A percentile compares a stretch with the other conserved stretches of the same genome.
phyloP scores from a whole-genome alignment of 129 eudicot species.

The Oenanthe sinensis region DNA sequence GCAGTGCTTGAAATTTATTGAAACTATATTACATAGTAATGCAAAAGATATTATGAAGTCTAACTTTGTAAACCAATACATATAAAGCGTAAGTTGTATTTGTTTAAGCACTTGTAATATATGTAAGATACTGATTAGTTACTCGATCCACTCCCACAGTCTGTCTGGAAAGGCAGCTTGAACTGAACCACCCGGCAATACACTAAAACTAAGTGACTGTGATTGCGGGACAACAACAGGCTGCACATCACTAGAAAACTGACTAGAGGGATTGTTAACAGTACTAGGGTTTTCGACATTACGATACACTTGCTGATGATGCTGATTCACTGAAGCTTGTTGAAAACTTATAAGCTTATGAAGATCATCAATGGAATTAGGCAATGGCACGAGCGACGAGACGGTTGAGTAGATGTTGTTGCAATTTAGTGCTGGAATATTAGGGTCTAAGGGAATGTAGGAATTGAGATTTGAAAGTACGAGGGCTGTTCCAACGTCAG shows the following conservation, averaged over 20 bases:
- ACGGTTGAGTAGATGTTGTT: conserved; percentile 3
- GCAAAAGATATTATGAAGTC: too few relatives aligned
- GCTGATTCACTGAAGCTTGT: conserved; percentile 33
- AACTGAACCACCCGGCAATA: conserved; percentile 28
- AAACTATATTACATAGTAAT: neutral
- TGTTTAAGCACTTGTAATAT: neutral
- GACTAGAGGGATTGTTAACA: conserved; percentile 13
- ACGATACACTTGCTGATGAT: conserved; percentile 18
- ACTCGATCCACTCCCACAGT: conserved; percentile 94
- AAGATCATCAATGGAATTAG: conserved; percentile 23
- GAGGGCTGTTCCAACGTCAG: conserved; percentile 38
- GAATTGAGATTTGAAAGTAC: conserved; percentile 34
- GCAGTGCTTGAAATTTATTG: neutral
- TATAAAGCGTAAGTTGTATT: neutral
- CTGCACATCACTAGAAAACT: conserved; percentile 14
- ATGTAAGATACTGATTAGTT: neutral
- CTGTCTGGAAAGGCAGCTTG: conserved; percentile 27
- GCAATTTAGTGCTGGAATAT: conserved; percentile 15
- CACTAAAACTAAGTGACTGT: conserved; percentile 20
- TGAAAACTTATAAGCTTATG: conserved; percentile 53
- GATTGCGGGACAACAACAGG: conserved; percentile 6
- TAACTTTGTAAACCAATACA: too few relatives aligned
- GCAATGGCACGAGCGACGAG: conserved; percentile 4
- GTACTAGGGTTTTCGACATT: neutral
- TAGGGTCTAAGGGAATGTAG: conserved; percentile 28